phyloP scores from a whole-genome alignment of 768 basidiomycete genomes.

The Hysterangium stoloniferum region DNA sequence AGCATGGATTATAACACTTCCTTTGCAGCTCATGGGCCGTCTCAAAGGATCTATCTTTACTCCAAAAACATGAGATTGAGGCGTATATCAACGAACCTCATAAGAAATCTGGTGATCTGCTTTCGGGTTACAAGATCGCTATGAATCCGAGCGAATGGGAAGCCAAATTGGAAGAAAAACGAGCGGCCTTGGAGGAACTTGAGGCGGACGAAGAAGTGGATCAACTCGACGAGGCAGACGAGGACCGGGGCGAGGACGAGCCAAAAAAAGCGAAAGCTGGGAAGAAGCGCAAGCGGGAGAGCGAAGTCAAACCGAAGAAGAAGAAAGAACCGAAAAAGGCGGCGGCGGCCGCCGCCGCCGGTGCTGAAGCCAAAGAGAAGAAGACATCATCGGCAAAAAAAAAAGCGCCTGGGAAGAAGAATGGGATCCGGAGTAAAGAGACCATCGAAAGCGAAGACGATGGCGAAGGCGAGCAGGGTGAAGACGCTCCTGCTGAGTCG shows the following conservation, averaged over 20 bases:
- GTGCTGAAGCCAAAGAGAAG: conserved; percentile 28
- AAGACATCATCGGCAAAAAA: conserved; percentile 52
- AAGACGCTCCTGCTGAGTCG: conserved; percentile 20
- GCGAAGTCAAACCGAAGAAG: conserved; percentile 38
- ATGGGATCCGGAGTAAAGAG: conserved; percentile 37
- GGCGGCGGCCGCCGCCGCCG: conserved; percentile 23
- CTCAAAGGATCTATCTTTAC: conserved; percentile 71
- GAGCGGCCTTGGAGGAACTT: conserved; percentile 17
- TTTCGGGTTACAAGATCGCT: conserved; percentile 69
- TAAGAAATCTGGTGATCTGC: conserved; percentile 71
- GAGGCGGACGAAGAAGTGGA: conserved; percentile 49
- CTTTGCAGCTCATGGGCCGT: conserved; percentile 71
- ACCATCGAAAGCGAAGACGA: conserved; percentile 41
- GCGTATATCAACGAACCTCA: conserved; percentile 69
- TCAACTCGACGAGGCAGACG: conserved; percentile 49
- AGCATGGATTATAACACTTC: conserved; percentile 9
- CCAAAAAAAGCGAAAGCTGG: conserved; percentile 20
- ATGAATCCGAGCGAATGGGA: conserved; percentile 65
- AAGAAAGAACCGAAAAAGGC: conserved; percentile 38
- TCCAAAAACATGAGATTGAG: conserved; percentile 75
- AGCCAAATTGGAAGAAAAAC: conserved; percentile 33
- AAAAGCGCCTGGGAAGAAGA: conserved; percentile 36
- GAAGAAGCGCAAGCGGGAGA: conserved; percentile 36
- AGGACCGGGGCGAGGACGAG: conserved; percentile 46
- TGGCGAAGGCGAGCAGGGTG: conserved; percentile 33